phyloP scores from a whole-genome alignment of 768 basidiomycete genomes.

The Pleurotus djamor region DNA sequence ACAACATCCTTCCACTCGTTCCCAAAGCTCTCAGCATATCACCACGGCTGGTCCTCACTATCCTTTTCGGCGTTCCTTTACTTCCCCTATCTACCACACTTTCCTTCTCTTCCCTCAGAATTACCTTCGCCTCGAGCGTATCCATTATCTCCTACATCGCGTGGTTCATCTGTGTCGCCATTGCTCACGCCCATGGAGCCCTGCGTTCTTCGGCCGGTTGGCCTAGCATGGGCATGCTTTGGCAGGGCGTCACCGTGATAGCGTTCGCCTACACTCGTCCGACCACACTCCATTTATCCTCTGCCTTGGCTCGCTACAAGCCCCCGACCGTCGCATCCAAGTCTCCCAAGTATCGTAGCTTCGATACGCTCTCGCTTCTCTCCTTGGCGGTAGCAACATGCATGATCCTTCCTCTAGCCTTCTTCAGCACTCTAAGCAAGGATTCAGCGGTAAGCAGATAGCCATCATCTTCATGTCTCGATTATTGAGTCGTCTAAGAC shows the following conservation, averaged over 20 bases:
- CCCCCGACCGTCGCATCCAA: conserved; percentile 38
- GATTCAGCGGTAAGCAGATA: conserved; percentile 31
- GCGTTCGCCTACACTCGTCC: conserved; percentile 68
- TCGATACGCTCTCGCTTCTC: conserved; percentile 50
- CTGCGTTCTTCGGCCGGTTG: conserved; percentile 31
- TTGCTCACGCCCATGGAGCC: conserved; percentile 47
- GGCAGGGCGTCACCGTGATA: conserved; percentile 59
- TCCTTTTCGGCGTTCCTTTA: conserved; percentile 37
- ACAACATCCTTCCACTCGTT: conserved; percentile 48
- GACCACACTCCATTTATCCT: conserved; percentile 64
- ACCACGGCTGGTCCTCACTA: conserved; percentile 37
- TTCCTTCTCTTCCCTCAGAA: conserved; percentile 51
- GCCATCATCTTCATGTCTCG: background rate
- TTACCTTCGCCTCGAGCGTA: conserved; percentile 55
- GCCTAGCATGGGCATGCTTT: conserved; percentile 46
- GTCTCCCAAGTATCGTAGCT: conserved; percentile 49
- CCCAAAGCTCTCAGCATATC: conserved; percentile 27
- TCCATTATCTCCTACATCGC: conserved; percentile 58
- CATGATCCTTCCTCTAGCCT: conserved; percentile 55
- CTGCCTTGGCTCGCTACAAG: conserved; percentile 47
- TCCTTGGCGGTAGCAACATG: conserved; percentile 47
- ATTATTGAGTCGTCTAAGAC: conserved; percentile 9
- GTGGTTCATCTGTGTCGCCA: conserved; percentile 57
- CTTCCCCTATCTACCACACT: conserved; percentile 52
- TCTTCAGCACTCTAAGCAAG: conserved; percentile 46